Base-by-base conservation (phyloP, 495 filamentous ascomycete genomes). In the Aspergillus heteromorphus region DNA sequence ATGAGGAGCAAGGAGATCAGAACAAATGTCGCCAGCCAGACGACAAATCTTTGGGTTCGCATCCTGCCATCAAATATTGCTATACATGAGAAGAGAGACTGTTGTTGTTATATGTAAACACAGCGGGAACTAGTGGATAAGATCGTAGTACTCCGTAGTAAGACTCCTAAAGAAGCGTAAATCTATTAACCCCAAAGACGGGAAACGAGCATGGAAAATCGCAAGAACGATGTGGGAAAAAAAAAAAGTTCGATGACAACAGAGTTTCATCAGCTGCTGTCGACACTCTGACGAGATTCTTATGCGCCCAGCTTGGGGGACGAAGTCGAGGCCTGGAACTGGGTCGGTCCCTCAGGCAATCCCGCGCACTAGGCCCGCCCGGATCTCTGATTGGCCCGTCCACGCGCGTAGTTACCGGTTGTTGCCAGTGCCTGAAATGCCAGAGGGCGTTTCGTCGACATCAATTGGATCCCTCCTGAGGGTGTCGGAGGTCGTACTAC, bases 31-130 rank as follows among this genome's bases (percentile, higher is more conserved):
- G 54, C 66, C 11, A 75, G 58, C 49, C 72, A 55, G 45, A 65
- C 45, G 31, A 62, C 53, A 51, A 75, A 52, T 19, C 73, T 68
- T 66, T 70, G 73, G 51, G 57, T 54, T 49, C 73, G 68, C 71
- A 75, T 75, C 45, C 58, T 75, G 68, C 66, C 66, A 71, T 68
- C 48, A 50, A 60, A 43, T 20, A 49, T 41, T 54, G 53, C 9
- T 48, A 48, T 57, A 59, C 63, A 70, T 63, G 56, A 34, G 51
- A 56, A 51, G 16, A 42, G 36, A 23, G 45, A 42, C 10, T 5
- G n/a, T 13, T 10, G 43, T 47, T n/a, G 21, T 29, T 47, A 23
- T 29, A 27, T 20, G 13, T 43, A 43, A 43, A 43, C 20, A 45
- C 42, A 25, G 21, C 42, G 20, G 42, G 42, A 17, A 27, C 31